Evolutionary conservation across 129 eudicot species (phyloP), one percentile per base, ranked within the genome.

Genomic region (Rutidosis leptorrhynchoides): DNA sequence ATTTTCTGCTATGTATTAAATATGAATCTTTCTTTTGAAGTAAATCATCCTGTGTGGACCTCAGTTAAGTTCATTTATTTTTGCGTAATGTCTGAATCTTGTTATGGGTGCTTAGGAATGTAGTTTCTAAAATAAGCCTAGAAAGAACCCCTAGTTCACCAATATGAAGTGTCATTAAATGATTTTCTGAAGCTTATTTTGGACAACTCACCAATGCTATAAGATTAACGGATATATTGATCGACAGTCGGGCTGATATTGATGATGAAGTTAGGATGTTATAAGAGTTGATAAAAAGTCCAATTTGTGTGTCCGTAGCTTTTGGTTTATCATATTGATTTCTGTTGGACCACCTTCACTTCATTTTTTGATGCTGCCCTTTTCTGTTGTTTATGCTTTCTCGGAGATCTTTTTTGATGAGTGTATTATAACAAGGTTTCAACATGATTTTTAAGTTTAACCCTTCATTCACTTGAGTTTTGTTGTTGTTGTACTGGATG

Each of bases 301-400:
- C 23, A 30, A 58, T 43, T 70, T 11, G 49, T 28, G 45, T 32
- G 48, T 30, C 67, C 58, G 10, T 58, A 20, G 29, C 17, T 25
- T 40, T 19, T 8, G 20, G 54, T 42, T 57, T 19, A 24, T 56
- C 15, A 1, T 70, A 32, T 37, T 70, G 29, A 15, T 17, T 67
- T 9, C 12, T 6, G 1, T 0, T 33, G 28, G 29, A 62, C 19
- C 15, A 10, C 67, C 28, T 43, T 30, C 16, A 26, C 48, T 58
- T 43, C 60, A 29, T 28, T 40, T 27, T 32, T 70, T 24, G 28
- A 23, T 10, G 46, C n/a, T 10, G 46, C n/a, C 40, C 0, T 24
- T 57, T 56, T 56, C 8, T 40, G 35, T 37, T 40, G 65, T 43
- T 69, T 70, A 43, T 70, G 74, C 59, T n/a, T 70, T 70, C 40